Conservation (phyloP, 176 grass and related monocot species). For the Neostapfia colusana region DNA sequence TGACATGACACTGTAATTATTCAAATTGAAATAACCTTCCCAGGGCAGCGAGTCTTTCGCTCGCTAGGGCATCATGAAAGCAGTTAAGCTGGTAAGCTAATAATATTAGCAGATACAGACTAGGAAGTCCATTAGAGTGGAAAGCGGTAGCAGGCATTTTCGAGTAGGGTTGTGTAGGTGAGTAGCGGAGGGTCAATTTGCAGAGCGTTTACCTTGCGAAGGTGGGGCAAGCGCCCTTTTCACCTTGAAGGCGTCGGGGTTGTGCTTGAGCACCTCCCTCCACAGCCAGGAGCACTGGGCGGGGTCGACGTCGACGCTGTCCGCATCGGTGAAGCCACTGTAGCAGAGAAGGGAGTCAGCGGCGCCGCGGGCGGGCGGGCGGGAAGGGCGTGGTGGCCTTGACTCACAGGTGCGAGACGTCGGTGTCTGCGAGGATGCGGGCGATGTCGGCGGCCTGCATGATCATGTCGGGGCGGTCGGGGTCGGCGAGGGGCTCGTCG, state of each 20-base stretch:
- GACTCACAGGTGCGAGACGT: slow-evolving; percentile 70
- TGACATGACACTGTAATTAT: background rate
- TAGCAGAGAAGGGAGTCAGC: background rate
- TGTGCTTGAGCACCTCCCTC: slow-evolving; percentile 82
- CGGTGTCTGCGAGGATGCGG: slow-evolving; percentile 71
- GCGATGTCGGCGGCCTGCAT: slow-evolving; percentile 78
- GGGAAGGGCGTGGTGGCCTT: background rate
- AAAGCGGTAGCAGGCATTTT: background rate
- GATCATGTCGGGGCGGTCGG: slow-evolving; percentile 75
- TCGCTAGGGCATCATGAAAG: background rate
- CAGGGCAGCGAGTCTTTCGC: background rate
- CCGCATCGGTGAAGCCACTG: slow-evolving; percentile 72
- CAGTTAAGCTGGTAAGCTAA: slow-evolving; percentile 23
- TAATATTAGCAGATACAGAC: background rate
- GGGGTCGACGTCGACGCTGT: slow-evolving; percentile 48
- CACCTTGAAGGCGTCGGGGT: slow-evolving; percentile 66
- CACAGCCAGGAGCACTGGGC: slow-evolving; percentile 72
- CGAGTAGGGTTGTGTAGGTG: background rate
- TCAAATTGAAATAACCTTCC: background rate
- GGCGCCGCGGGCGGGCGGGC: background rate
- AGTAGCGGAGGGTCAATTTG: slow-evolving; percentile 47
- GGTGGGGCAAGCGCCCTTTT: background rate
- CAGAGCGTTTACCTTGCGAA: slow-evolving; percentile 78
- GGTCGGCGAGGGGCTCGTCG: slow-evolving; percentile 48
- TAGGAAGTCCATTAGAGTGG: background rate